Evolutionary conservation across 1,284 basidiomycete species (phyloP).

Genomic region (Meripilus lineatus): DNA sequence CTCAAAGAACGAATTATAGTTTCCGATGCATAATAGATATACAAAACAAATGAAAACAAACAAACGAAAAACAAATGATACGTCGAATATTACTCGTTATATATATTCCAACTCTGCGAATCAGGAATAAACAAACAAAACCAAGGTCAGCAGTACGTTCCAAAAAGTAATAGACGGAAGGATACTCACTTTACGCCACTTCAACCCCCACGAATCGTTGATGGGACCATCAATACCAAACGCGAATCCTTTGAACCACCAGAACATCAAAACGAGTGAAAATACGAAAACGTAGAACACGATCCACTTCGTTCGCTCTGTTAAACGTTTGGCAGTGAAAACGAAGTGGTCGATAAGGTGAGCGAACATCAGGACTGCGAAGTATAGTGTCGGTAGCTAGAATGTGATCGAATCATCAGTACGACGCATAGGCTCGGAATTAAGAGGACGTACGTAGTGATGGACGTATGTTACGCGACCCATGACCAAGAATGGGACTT

Average conservation of each 20-base stretch:
- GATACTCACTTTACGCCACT: conserved; percentile 72
- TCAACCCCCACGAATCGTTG: conserved; percentile 70
- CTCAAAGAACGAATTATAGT: not conserved
- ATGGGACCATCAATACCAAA: conserved; percentile 89
- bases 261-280: conserved; percentile 75
- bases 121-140: conserved; percentile 6
- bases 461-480: conserved; percentile 90
- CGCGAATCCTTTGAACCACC: conserved; percentile 90
- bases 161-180: not conserved
- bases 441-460: conserved; percentile 63
- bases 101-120: conserved; percentile 37
- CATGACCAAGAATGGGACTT: conserved; percentile 96
- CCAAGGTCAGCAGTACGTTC: not conserved
- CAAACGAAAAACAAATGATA: conserved; percentile 8
- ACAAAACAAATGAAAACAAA: conserved; percentile 12
- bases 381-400: conserved; percentile 92
- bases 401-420: not conserved
- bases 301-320: conserved; percentile 62
- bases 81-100: conserved; percentile 26
- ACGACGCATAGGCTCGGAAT: not conserved
- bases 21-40: not conserved
- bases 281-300: conserved; percentile 61
- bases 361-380: conserved; percentile 88
- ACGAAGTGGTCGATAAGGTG: conserved; percentile 92
- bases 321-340: conserved; percentile 69